Percentiles rank a stretch among this genome's conserved stretches.
phyloP scores from a whole-genome alignment of 2,329 filamentous ascomycete species.

The Hawksworthiomyces lignivorus region DNA sequence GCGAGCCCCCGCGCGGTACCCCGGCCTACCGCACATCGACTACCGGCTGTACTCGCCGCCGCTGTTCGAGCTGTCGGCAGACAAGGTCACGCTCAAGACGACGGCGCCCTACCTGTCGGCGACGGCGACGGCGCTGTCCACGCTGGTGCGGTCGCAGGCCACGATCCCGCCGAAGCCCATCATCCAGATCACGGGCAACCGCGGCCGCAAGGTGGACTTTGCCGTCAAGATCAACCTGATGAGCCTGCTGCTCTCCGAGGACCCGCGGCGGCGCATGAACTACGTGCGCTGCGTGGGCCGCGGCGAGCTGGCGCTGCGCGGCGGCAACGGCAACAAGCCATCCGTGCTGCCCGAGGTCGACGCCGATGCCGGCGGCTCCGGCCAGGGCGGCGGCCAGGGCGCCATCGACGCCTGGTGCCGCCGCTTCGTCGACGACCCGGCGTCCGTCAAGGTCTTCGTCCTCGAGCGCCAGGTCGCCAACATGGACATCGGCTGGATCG shows the following conservation, averaged over 20 bases:
- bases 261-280: conserved; percentile 37
- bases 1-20: conserved; percentile 28
- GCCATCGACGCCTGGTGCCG: conserved; percentile 43
- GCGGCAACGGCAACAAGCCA: conserved; percentile 30
- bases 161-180: conserved; percentile 48
- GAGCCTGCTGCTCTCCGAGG: conserved; percentile 42
- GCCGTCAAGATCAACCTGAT: conserved; percentile 48
- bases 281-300: conserved; percentile 44
- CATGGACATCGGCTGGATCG: conserved; percentile 46
- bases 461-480: conserved; percentile 47
- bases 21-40: conserved; percentile 40
- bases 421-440: conserved; percentile 37
- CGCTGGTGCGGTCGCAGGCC: conserved; percentile 40
- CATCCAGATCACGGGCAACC: conserved; percentile 40
- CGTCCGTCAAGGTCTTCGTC: conserved; percentile 39
- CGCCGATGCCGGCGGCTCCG: conserved; percentile 39
- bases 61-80: conserved; percentile 42
- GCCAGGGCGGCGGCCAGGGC: conserved; percentile 32
- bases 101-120: conserved; percentile 40
- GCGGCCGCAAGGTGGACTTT: conserved; percentile 40
- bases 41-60: conserved; percentile 46
- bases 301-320: conserved; percentile 44
- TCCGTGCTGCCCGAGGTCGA: conserved; percentile 35
- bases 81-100: conserved; percentile 39
- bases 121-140: conserved; percentile 35